Conservation (phyloP, 345 rosid species). For the Anacardium occidentale region DNA sequence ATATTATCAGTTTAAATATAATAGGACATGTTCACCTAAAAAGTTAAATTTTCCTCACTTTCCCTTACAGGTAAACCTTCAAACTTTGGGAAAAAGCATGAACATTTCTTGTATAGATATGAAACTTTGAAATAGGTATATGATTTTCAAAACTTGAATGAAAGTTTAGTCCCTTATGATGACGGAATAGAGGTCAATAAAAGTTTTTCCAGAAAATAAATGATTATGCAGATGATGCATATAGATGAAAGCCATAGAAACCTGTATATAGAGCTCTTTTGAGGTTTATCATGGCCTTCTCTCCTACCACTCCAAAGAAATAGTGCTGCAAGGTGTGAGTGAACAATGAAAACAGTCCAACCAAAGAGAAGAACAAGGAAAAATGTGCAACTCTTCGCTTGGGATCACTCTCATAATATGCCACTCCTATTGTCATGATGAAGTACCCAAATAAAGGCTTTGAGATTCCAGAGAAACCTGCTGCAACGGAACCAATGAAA, state of each 20-base stretch:
- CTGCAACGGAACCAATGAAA: conserved; percentile 49
- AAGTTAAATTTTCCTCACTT: no score
- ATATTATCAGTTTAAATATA: neutral
- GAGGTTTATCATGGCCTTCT: conserved; percentile 62
- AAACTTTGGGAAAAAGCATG: no score
- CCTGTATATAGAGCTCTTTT: conserved; percentile 57
- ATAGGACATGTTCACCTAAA: neutral
- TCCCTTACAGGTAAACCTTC: no score
- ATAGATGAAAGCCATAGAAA: conserved; percentile 15
- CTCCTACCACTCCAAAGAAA: conserved; percentile 63
- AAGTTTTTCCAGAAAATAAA: no score
- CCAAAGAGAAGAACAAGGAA: conserved; percentile 41
- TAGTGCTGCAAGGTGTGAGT: conserved; percentile 64
- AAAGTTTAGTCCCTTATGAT: no score
- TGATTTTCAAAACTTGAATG: no score
- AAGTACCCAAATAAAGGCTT: conserved; percentile 62
- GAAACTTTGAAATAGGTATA: no score
- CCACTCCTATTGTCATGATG: conserved; percentile 57
- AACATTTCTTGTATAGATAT: no score
- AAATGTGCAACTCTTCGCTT: conserved; percentile 41
- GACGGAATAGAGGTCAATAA: no score
- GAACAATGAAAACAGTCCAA: conserved; percentile 52
- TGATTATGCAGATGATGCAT: no score
- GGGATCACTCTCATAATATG: conserved; percentile 41
- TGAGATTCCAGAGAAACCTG: conserved; percentile 65